phyloP scores from a whole-genome alignment of 2,329 filamentous ascomycete genomes.

The Fusarium napiforme region DNA sequence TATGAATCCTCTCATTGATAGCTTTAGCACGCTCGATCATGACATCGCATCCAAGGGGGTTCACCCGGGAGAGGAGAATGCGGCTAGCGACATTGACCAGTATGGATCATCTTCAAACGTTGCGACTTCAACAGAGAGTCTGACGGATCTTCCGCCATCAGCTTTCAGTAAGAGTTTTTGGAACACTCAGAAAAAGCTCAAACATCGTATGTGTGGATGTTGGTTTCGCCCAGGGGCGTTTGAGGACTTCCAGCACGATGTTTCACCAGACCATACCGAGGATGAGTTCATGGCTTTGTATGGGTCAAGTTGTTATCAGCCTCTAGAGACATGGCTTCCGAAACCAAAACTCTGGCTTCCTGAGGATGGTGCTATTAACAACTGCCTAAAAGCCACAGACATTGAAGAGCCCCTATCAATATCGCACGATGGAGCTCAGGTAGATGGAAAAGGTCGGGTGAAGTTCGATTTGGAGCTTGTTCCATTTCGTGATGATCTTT shows the following conservation, averaged over 20 bases:
- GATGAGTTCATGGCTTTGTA: not conserved
- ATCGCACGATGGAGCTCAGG: not conserved
- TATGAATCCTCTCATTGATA: not conserved
- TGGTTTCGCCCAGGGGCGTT: rapidly evolving
- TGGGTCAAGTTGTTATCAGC: not conserved
- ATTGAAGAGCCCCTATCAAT: rapidly evolving
- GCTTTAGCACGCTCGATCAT: rapidly evolving
- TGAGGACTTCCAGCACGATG: rapidly evolving
- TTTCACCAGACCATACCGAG: not conserved
- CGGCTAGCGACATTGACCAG: rapidly evolving
- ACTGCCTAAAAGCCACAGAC: rapidly evolving
- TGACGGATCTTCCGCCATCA: not conserved
- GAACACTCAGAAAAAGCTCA: rapidly evolving
- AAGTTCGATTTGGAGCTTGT: not conserved
- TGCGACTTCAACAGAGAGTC: rapidly evolving
- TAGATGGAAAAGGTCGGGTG: not conserved
- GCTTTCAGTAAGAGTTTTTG: rapidly evolving
- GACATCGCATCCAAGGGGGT: rapidly evolving
- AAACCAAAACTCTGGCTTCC: not conserved
- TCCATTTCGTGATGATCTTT: not conserved
- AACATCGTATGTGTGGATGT: rapidly evolving
- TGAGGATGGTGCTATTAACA: rapidly evolving
- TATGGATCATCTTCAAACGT: not conserved
- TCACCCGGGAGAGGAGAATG: rapidly evolving
- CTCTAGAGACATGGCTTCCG: not conserved